Evolutionary conservation across 1,284 basidiomycete species (phyloP), one percentile per base, ranked within the genome.

Genomic region (Mycena citricolor): DNA sequence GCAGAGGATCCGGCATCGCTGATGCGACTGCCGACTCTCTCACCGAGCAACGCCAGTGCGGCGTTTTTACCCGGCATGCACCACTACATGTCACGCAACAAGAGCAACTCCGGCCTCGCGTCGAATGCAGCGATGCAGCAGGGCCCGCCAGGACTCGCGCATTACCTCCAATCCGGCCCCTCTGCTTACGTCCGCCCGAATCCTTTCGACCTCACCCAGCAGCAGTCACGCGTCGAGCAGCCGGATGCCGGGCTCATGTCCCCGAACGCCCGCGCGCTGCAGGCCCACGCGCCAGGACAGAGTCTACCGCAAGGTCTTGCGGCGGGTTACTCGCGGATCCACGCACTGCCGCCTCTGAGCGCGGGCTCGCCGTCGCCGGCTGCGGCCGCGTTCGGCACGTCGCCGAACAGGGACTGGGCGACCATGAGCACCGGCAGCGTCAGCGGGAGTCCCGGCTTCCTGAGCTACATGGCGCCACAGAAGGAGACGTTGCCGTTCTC

Each of bases 281-380:
- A 88, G 57, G 67, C 79, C 10, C 90, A 92, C 54, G 88, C 88
- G 1, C 89, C 90, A 0, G 89, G 89, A 1, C 89, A 91, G 63
- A 86, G 82, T 64, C 71, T 92, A n/a, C 90, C 90, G 1, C 89
- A 92, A 51, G 90, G 90, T 26, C 71, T 93, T 19, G 90, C 90
- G 0, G 90, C 90, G 0, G 90, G 90, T 3, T 83, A 90, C 60
- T 90, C 87, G 32, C 74, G 90, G 33, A 83, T 93, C 49, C 90
- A 93, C 56, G 82, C 89, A 1, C 63, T 82, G 17, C 83, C 81
- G 0, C 76, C 76, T 13, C 62, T 66, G 14, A 69, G 62, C 0
- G 60, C 43, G 58, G 62, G 55, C 47, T 66, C 56, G 54, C 76
- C 59, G 57, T 74, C 74, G 1, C 71, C 73, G 1, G 66, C 66